Base-by-base conservation (phyloP, 2,329 filamentous ascomycete genomes). In the Cladosporium sp. region DNA sequence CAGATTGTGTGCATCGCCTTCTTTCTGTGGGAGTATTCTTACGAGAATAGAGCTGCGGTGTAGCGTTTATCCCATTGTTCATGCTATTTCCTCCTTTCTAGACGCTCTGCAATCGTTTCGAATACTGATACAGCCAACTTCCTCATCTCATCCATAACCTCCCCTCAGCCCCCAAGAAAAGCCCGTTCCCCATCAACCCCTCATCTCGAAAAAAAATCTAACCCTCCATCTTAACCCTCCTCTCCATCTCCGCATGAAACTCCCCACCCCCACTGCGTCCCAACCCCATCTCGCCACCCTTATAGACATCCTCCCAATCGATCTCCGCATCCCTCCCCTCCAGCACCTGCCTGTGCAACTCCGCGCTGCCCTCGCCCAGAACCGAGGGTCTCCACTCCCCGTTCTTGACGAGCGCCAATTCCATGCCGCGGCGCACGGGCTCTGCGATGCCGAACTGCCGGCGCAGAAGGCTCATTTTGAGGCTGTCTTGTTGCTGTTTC, bases 261-360 rank as follows among this genome's bases (percentile, higher is more conserved):
- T 85, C 82, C 36, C 42, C 24, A 2, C 56, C 53, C n/a, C 82
- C 75, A n/a, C n/a, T n/a, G n/a, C n/a, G n/a, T n/a, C 54, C 81
- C 79, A 62, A 84, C 80, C 67, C 82, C n/a, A n/a, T 79, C 70
- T 92, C 89, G 71, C 68, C 70, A 73, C 89, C 89, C 17, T 80
- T 82, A 68, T 86, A 97, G 17, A 99, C 83, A 75, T 97, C 93
- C 78, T 99, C 93, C 93, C 93, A 99, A 7, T 79, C 82, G 61
- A 95, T 77, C 63, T 81, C 85, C 22, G 80, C 74, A 68, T 97
- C 93, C 64, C 84, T 76, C 3, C 90, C 91, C 54, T 79, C 80
- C 64, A 99, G 73, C 56, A 99, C 89, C 68, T 97, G 92, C 75
- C 89, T 88, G 73, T 96, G 91, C 45, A 97, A 78, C 64, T 83